These are phyloP conservation scores for Berberis vulgaris DNA, from an alignment of 164 flowering plant genomes.

Conservation along the genomic window DNA sequence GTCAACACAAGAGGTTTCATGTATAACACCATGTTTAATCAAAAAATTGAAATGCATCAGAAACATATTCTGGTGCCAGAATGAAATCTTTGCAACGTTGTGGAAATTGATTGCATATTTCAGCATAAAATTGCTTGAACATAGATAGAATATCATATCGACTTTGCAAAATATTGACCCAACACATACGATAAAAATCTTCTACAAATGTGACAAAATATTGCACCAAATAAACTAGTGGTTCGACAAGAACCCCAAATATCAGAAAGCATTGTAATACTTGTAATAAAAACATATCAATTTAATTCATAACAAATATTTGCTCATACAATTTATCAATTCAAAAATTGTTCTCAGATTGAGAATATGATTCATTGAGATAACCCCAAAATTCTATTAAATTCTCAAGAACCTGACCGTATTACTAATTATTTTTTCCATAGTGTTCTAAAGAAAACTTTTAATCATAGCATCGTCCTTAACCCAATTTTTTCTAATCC, in stretches of 20 bases:
- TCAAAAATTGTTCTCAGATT: background rate
- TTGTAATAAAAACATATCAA: background rate
- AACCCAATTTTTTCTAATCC: background rate
- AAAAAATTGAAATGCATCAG: background rate
- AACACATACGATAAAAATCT: background rate
- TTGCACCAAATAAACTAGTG: background rate
- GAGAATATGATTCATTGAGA: background rate
- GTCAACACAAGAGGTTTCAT: no score
- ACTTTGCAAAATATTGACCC: background rate
- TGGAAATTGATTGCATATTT: background rate
- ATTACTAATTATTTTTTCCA: background rate
- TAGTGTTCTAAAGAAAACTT: background rate
- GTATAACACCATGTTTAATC: background rate
- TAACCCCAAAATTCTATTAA: background rate
- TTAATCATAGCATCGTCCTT: background rate
- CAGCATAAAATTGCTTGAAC: no score
- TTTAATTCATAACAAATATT: background rate
- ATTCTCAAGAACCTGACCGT: background rate
- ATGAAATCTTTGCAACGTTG: background rate
- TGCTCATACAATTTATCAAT: constrained; percentile 1
- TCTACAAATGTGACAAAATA: background rate
- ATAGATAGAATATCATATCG: background rate
- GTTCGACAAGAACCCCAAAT: no score
- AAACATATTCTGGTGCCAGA: background rate
- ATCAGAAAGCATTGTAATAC: background rate